Base-by-base conservation (phyloP, 1,139 yeast genomes). In the Kodamaea ohmeri region DNA sequence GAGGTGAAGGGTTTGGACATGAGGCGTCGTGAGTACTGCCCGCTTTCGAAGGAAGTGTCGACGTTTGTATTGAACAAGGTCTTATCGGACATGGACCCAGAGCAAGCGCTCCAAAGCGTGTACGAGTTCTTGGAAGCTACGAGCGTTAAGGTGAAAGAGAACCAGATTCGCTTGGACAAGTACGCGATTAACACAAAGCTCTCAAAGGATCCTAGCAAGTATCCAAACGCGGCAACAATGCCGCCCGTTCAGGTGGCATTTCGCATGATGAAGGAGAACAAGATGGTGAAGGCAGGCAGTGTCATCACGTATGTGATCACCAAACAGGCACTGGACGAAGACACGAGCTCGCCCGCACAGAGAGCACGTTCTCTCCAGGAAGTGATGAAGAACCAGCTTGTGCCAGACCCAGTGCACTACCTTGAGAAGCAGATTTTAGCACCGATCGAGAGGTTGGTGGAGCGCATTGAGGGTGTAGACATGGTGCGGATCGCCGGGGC, bases 1-100 rank as follows among this genome's bases (percentile, higher is more conserved):
- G 97, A 92, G 60, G 96, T 92, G 25, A 94, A 92, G 59, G 99
- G 99, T 55, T 74, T 94, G 42, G 99, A 94, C 67, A 83, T 94
- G 95, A 82, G 80, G 58, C 88, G 98, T 62, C 87, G 99, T 69
- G 99, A 92, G 60, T 92, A 78, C 59, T 89, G 97, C 66, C 95
- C 88, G 40, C 66, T 92, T 37, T 87, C 97, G 0, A 94, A 90
- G 57, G 96, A 90, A 42, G 80, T 85, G 3, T 88, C 97, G 0
- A 78, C 80, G 24, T 83, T 72, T 58, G 87, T 88, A 6, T 70
- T 92, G 50, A 73, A 82, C 50, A 78, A 84, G 48, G 68, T 92
- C 35, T 68, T 92, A 25, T 76, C 86, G 6, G 89, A 84, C 46
- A 65, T 70, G 26, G 95, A 87, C 49, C 80, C 94, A 1, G 97